Conservation (phyloP, 331 rosid genomes). For the Malus hybrid region DNA sequence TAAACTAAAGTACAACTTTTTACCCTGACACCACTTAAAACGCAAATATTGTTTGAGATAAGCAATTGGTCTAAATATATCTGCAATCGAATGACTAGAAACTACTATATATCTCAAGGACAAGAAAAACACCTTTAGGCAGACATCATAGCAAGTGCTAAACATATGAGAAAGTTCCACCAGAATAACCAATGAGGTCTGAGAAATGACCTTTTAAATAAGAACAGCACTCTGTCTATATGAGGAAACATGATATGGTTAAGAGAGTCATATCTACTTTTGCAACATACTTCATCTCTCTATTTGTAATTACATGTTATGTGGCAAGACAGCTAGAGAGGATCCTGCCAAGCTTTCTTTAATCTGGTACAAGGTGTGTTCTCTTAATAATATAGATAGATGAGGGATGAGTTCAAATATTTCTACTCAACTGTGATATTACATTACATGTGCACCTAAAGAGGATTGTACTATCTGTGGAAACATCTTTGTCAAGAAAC, state of each 20-base stretch:
- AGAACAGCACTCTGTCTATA: not conserved
- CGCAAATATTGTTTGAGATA: not conserved
- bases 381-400: not conserved
- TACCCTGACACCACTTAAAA: not conserved
- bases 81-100: not conserved
- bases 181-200: not conserved
- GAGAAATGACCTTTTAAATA: not conserved
- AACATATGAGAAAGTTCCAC: not conserved
- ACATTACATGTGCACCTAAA: not conserved
- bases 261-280: not conserved
- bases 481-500: not conserved
- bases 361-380: not conserved
- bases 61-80: too few species aligned
- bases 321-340: not conserved
- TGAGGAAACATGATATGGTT: not conserved
- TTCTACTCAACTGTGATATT: not conserved
- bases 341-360: not conserved
- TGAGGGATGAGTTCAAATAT: not conserved
- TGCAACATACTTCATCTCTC: not conserved
- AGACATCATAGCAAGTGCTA: not conserved
- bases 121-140: not conserved
- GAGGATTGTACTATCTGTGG: not conserved
- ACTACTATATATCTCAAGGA: not conserved
- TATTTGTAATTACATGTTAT: not conserved
- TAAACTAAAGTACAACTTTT: not conserved